phyloP scores from a whole-genome alignment of 768 basidiomycete genomes.

The Tulasnella sp. region DNA sequence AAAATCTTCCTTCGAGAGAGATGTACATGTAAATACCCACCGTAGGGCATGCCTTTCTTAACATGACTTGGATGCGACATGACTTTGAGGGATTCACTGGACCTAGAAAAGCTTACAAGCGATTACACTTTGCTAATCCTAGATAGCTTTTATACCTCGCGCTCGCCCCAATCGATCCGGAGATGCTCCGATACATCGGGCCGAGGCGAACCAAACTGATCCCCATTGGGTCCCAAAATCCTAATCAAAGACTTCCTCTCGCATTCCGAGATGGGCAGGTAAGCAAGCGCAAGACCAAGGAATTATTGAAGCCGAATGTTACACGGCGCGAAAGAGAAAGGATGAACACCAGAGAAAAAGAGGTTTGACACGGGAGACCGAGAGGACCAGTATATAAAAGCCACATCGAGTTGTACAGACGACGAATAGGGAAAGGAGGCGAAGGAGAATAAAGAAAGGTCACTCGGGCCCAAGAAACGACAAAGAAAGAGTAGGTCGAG shows the following conservation, averaged over 20 bases:
- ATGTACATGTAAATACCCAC: not conserved
- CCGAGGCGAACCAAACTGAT: not conserved
- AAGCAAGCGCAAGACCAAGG: too few species aligned
- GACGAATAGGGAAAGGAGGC: not conserved
- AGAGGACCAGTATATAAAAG: not conserved
- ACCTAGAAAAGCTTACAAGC: not conserved
- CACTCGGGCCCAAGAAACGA: not conserved
- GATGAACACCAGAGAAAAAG: not conserved
- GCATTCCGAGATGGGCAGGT: not conserved
- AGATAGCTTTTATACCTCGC: not conserved
- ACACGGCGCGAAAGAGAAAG: too few species aligned
- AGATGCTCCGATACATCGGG: not conserved
- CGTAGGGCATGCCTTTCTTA: slow-evolving; percentile 1
- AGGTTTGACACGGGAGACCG: not conserved
- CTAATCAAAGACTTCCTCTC: not conserved
- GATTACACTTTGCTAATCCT: not conserved
- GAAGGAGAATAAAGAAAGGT: not conserved
- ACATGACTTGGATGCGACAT: not conserved
- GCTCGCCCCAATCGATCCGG: not conserved
- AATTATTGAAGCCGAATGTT: not conserved
- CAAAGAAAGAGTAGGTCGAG: not conserved
- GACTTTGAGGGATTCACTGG: not conserved
- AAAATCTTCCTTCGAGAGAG: too few species aligned
- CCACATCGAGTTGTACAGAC: not conserved
- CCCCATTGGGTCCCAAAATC: too few species aligned